Conservation (phyloP, 441 rosid genomes). For the Francoa sonchifolia region DNA sequence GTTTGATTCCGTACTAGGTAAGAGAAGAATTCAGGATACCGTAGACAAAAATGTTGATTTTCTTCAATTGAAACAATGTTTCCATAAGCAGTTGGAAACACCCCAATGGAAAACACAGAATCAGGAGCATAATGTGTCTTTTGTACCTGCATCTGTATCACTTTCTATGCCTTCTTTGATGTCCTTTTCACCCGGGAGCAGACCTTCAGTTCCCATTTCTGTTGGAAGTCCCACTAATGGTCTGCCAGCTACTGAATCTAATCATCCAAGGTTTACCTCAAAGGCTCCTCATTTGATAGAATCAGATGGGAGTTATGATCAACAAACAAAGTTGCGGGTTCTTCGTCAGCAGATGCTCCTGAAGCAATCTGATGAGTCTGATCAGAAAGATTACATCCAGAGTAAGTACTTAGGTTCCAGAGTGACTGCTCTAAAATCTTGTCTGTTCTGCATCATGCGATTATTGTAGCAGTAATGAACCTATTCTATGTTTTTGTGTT, state of each 20-base stretch:
- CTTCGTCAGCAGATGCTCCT: constrained; percentile 3
- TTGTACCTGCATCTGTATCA: neutral
- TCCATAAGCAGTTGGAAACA: neutral
- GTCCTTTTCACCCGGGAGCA: neutral
- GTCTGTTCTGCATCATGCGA: neutral
- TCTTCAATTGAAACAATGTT: neutral
- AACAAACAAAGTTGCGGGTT: constrained; percentile 2
- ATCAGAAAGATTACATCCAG: constrained; percentile 3
- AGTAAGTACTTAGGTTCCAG: constrained; percentile 1
- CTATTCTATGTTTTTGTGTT: neutral
- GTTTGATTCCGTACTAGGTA: neutral
- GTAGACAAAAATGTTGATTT: neutral
- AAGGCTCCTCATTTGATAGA: neutral
- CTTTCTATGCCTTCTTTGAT: neutral
- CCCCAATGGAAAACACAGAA: neutral
- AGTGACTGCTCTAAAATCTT: neutral
- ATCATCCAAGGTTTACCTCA: neutral
- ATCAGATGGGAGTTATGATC: neutral
- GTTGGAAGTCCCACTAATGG: neutral
- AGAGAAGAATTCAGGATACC: constrained; percentile 1
- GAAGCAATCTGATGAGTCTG: constrained; percentile 2
- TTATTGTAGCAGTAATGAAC: neutral
- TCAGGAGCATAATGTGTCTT: neutral
- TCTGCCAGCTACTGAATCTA: neutral
- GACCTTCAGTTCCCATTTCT: neutral